Conservation (phyloP, 2,329 filamentous ascomycete species). For the Berkeleyomyces basicola region DNA sequence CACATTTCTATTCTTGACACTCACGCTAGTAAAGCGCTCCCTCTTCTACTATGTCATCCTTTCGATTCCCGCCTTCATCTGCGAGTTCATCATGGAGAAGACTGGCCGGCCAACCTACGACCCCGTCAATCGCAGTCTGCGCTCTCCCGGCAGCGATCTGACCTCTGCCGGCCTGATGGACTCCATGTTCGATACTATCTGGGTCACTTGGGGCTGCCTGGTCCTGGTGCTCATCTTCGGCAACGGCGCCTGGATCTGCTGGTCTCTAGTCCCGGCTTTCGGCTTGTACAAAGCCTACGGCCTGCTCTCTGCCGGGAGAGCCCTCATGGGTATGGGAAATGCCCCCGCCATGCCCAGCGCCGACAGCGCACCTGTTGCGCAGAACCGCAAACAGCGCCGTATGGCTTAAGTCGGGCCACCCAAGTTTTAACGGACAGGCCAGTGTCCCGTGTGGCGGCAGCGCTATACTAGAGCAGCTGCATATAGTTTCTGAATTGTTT, state of each 20-base stretch:
- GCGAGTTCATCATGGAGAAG: slow-evolving; percentile 73
- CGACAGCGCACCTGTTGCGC: slow-evolving; percentile 20
- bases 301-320: slow-evolving; percentile 37
- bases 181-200: slow-evolving; percentile 94
- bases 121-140: slow-evolving; percentile 46
- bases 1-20: slow-evolving; percentile 57
- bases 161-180: slow-evolving; percentile 78
- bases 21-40: slow-evolving; percentile 48
- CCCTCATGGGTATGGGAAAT: slow-evolving; percentile 25
- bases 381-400: slow-evolving; percentile 38
- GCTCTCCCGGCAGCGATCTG: slow-evolving; percentile 71
- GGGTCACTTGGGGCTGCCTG: slow-evolving; percentile 77
- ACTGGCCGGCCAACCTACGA: slow-evolving; percentile 65
- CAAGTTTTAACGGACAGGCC: too few relatives aligned
- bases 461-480: too few relatives aligned
- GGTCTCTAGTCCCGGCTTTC: slow-evolving; percentile 38
- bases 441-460: too few relatives aligned
- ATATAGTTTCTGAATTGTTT: too few relatives aligned
- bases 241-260: slow-evolving; percentile 52
- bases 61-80: slow-evolving; percentile 56
- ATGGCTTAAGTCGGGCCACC: slow-evolving; percentile 23
- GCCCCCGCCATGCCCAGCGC: slow-evolving; percentile 17
- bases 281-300: slow-evolving; percentile 37
- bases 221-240: slow-evolving; percentile 60
- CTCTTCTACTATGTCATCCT: slow-evolving; percentile 54